Base-by-base conservation (phyloP, 768 basidiomycete species). In the Mycena maculata region DNA sequence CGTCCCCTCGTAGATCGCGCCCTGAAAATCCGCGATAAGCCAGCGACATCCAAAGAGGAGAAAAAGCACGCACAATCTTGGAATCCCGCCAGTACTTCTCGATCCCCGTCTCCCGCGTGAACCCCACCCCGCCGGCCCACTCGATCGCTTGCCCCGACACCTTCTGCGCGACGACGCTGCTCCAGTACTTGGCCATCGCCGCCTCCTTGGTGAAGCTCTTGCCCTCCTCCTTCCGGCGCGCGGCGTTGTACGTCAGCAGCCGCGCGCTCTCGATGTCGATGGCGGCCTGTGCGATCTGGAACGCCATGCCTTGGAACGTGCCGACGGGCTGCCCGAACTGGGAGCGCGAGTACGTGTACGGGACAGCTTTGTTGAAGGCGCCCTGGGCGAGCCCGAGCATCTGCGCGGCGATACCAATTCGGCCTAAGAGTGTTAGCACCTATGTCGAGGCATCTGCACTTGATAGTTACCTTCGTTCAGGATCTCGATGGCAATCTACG, bases 351-450 rank as follows among this genome's bases (percentile, higher is more conserved):
- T 94, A 98, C 1, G 98, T 94, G 78, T 98, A 98, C 0, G 93
- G 91, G n/a, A 99, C 94, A 2, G 93, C 87, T 76, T 96, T 94
- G 81, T 96, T 90, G 76, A 99, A 99, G 2, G 95, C 96, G 25
- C 97, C 98, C 75, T 98, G 96, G 2, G 98, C 98, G 31, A 99
- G 90, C 18, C 98, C 98, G 59, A 99, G 85, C 98, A 99, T 98
- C 80, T 99, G 98, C 0, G 94, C 97, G 20, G 97, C 98, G 69
- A 99, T 99, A 33, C 97, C 97, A 72, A 98, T 97, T 64, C 97
- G 94, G 60, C 93, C 89, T 88, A 49, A 20, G 25, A 1, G 39
- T 53, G 33, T 23, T 47, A 45, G 58, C 33, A 47, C 22, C 8
- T 52, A 45, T 33, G 31, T 28, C 28, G 44, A n/a, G 49, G 10